Conservation (phyloP, 2,329 filamentous ascomycete genomes). For the Fusarium sp. region DNA sequence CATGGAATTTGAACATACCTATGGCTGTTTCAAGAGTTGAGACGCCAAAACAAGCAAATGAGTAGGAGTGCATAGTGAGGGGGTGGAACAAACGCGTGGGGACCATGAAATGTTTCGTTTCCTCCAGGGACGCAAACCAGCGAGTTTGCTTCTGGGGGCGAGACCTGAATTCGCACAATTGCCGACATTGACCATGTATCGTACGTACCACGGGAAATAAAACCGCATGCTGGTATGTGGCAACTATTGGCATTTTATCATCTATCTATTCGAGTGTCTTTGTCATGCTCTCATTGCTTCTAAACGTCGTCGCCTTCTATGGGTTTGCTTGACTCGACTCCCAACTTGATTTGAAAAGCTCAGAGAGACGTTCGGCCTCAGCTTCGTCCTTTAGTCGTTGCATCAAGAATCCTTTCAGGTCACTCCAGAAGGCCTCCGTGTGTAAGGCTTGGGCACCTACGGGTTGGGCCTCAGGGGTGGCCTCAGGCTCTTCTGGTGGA, state of each 20-base stretch:
- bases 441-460: constrained; percentile 71
- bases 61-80: constrained; percentile 42
- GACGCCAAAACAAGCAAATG: constrained; percentile 39
- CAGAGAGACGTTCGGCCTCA: constrained; percentile 71
- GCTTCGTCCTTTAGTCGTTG: constrained; percentile 80
- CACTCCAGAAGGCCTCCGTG: constrained; percentile 84
- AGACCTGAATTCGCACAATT: constrained; percentile 45
- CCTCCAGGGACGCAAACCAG: constrained; percentile 24
- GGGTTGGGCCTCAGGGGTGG: constrained; percentile 34
- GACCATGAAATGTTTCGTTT: constrained; percentile 36
- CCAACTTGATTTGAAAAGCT: constrained; percentile 79
- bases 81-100: constrained; percentile 22
- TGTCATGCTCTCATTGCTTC: constrained; percentile 19
- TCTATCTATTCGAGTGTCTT: constrained; percentile 29
- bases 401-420: constrained; percentile 82
- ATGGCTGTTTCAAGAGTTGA: constrained; percentile 43
- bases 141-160: constrained; percentile 40
- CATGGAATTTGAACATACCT: constrained; percentile 44
- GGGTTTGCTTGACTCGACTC: constrained; percentile 55
- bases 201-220: constrained; percentile 46
- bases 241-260: constrained; percentile 36
- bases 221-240: constrained; percentile 46
- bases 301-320: constrained; percentile 22
- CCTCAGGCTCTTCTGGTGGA: constrained; percentile 54
- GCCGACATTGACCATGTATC: constrained; percentile 46